Evolutionary conservation across 1,284 basidiomycete genomes (phyloP), one percentile per base, ranked within the genome.

Genomic region (Moesziomyces sp.): DNA sequence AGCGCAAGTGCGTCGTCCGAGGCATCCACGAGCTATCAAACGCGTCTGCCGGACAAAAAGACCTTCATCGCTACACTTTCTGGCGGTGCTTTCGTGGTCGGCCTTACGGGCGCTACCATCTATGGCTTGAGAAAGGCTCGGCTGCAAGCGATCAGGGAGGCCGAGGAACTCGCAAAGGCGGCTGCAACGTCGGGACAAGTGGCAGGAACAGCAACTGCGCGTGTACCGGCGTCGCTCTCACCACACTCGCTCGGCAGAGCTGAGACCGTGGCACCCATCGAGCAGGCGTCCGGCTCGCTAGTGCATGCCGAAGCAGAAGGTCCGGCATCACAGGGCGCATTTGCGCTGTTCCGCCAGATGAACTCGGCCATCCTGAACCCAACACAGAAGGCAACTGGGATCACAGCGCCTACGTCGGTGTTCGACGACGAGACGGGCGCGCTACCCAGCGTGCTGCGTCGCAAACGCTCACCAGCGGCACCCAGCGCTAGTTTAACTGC

Each of bases 11-110:
- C 44, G 49, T 55, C 54, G 1, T 9, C 23, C 13, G 62, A 61
- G 38, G 59, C 62, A 11, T 61, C 59, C 11, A 69, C 59, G 23
- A 69, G 66, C 59, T 69, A 63, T 59, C 62, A 52, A 8, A 26
- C 24, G 9, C 46, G 55, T 18, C 59, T 74, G 26, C 72, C 72
- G 4, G 72, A 74, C 53, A 69, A 65, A 40, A 69, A 62, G 66
- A 69, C 66, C 21, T 74, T 74, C 43, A 74, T 74, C 19, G 66
- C 72, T 21, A 74, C 66, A 4, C 66, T 74, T 11, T 60, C 66
- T 1, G 72, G 72, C 30, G 50, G 54, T 42, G 72, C 72, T 23
- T 74, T 74, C 46, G 45, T 74, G 28, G 55, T 70, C 24, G 72
- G 72, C 18, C 50, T 74, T 21, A 70, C 66, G 3, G 62, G 66